Conservation (phyloP, 140 eudicot species). For the Anethum foeniculum region DNA sequence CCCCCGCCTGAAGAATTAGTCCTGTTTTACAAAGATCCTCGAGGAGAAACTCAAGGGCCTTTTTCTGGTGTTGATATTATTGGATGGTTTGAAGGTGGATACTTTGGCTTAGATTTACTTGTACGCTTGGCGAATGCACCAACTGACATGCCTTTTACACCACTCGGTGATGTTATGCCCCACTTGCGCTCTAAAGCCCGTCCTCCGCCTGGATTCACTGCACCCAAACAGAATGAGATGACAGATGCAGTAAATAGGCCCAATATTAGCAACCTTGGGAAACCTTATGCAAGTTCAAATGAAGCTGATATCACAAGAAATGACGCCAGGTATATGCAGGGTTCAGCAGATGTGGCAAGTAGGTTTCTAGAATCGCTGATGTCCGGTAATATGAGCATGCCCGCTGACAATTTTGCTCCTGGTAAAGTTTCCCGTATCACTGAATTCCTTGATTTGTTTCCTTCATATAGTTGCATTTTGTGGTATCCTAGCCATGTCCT, state of each 20-base stretch:
- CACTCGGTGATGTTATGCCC: constrained; percentile 98
- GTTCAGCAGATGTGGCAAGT: constrained; percentile 61
- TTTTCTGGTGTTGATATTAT: constrained; percentile 81
- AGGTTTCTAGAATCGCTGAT: constrained; percentile 73
- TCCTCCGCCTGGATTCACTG: constrained; percentile 90
- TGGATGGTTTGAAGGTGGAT: constrained; percentile 94
- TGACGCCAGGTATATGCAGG: constrained; percentile 41
- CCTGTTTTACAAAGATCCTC: constrained; percentile 88
- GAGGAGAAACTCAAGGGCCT: constrained; percentile 89
- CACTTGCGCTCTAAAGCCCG: constrained; percentile 81
- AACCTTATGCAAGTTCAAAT: constrained; percentile 37
- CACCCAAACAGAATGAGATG: constrained; percentile 52
- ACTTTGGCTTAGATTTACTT: constrained; percentile 78
- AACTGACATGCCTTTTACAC: constrained; percentile 45
- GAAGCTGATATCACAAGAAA: constrained; percentile 34
- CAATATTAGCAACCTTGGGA: constrained; percentile 27
- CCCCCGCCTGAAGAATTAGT: constrained; percentile 82
- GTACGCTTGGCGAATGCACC: constrained; percentile 82
- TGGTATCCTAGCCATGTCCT: neutral
- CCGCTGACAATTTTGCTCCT: constrained; percentile 36
- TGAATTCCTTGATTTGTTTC: neutral
- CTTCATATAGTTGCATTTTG: neutral
- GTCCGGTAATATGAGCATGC: constrained; percentile 37
- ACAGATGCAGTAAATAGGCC: constrained; percentile 34
- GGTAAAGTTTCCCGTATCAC: constrained; percentile 38